phyloP scores from a whole-genome alignment of 1,284 basidiomycete genomes.

The Leccinum solheimii region DNA sequence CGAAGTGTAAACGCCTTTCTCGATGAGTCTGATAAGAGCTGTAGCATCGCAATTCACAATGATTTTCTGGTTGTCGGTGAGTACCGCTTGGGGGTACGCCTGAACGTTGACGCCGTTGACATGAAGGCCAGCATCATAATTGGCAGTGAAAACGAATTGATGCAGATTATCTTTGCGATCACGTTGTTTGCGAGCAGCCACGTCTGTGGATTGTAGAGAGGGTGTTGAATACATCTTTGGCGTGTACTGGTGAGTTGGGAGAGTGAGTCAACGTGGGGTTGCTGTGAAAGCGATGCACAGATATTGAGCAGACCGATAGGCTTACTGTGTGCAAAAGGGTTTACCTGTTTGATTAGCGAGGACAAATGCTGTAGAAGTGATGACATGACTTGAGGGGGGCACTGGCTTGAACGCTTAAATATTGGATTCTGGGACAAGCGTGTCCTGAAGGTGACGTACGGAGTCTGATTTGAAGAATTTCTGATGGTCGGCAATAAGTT shows the following conservation, averaged over 20 bases:
- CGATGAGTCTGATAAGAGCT: constrained; percentile 23
- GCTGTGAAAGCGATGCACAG: constrained; percentile 3
- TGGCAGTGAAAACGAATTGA: neutral
- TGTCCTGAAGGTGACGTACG: no score
- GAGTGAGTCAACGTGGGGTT: neutral
- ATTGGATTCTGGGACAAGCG: neutral
- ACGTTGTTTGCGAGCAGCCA: constrained; percentile 28
- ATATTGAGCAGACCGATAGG: neutral
- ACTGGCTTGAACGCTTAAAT: neutral
- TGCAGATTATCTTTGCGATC: constrained; percentile 25
- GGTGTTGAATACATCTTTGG: constrained; percentile 8
- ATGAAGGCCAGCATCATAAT: constrained; percentile 4
- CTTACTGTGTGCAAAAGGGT: constrained; percentile 2
- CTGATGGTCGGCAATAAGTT: no score
- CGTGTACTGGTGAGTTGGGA: neutral
- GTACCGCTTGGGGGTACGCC: constrained; percentile 27
- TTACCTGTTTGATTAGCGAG: neutral
- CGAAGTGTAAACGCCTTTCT: constrained; percentile 26
- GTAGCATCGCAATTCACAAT: constrained; percentile 36
- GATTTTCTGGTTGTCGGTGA: constrained; percentile 26
- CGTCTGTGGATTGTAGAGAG: constrained; percentile 6
- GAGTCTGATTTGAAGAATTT: no score
- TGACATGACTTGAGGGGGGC: neutral
- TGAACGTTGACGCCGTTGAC: constrained; percentile 23
- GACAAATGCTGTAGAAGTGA: constrained; percentile 17